A percentile compares a stretch with the other conserved stretches of the same genome.
Conservation (phyloP, 1,139 yeast genomes). For the Pichia kudriavzevii region DNA sequence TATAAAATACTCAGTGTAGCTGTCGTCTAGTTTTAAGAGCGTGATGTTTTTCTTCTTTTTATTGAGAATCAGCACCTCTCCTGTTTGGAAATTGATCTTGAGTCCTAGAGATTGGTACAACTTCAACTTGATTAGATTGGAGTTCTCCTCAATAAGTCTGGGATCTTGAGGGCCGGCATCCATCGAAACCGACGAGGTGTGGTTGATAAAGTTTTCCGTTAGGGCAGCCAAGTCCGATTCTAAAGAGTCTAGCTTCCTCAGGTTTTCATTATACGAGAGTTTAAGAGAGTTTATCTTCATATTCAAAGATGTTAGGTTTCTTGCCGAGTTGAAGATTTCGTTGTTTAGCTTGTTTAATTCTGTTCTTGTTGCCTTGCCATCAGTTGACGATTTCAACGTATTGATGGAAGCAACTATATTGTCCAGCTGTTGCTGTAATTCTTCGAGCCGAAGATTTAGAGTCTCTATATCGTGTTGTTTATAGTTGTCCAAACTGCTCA, state of each 20-base stretch:
- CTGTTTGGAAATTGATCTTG: slow-evolving; percentile 31
- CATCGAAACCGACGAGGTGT: slow-evolving; percentile 20
- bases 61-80: slow-evolving; percentile 44
- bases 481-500: slow-evolving; percentile 28
- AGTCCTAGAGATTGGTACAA: slow-evolving; percentile 39
- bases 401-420: slow-evolving; percentile 17
- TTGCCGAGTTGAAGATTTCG: slow-evolving; percentile 47
- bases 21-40: slow-evolving; percentile 45
- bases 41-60: slow-evolving; percentile 41
- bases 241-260: slow-evolving; percentile 35
- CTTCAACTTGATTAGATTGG: slow-evolving; percentile 33
- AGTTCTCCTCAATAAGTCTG: slow-evolving; percentile 20
- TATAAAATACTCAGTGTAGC: slow-evolving; percentile 55
- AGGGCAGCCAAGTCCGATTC: slow-evolving; percentile 29
- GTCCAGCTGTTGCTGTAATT: slow-evolving; percentile 17
- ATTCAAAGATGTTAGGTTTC: slow-evolving; percentile 50
- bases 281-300: slow-evolving; percentile 36
- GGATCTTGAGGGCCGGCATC: slow-evolving; percentile 9
- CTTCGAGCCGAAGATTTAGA: slow-evolving; percentile 7
- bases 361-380: slow-evolving; percentile 21
- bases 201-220: slow-evolving; percentile 7
- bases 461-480: slow-evolving; percentile 16
- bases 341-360: slow-evolving; percentile 35
- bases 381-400: slow-evolving; percentile 18
- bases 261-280: slow-evolving; percentile 35